Evolutionary conservation across 2,329 filamentous ascomycete genomes (phyloP).

Genomic region (Aspergillus ustus): DNA sequence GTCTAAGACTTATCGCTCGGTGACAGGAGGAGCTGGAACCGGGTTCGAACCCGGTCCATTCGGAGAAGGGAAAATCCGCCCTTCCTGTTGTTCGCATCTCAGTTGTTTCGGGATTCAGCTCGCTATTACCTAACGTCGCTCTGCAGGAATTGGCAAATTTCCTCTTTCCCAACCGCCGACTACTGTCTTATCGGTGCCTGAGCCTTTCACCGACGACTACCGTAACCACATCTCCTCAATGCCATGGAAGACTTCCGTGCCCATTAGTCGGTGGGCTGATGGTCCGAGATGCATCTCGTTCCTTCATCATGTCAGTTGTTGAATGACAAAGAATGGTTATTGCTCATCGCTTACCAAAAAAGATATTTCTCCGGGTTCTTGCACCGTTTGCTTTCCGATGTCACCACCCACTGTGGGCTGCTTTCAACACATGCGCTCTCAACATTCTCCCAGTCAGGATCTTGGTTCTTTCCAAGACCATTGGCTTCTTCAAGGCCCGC

Average conservation of each 20-base stretch:
- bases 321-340: constrained; percentile 14
- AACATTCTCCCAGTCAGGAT: constrained; percentile 44
- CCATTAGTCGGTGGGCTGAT: constrained; percentile 44
- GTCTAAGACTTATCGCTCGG: constrained; percentile 19
- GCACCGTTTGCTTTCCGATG: constrained; percentile 38
- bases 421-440: constrained; percentile 39
- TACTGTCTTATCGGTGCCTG: background rate
- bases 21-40: constrained; percentile 1
- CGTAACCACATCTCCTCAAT: constrained; percentile 41
- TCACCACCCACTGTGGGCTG: constrained; percentile 33
- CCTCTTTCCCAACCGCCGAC: background rate
- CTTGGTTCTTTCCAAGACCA: constrained; percentile 38
- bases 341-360: constrained; percentile 42
- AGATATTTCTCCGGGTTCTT: constrained; percentile 44
- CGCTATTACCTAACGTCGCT: background rate
- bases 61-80: constrained; percentile 5
- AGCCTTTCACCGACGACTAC: constrained; percentile 7
- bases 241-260: constrained; percentile 41
- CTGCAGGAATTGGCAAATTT: background rate
- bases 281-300: constrained; percentile 48
- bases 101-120: constrained; percentile 15
- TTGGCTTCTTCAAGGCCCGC: constrained; percentile 41
- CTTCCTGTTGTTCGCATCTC: constrained; percentile 7
- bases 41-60: background rate
- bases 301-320: constrained; percentile 32